Base-by-base conservation (phyloP, 345 rosid species). In the Zanthoxylum bungeanum region DNA sequence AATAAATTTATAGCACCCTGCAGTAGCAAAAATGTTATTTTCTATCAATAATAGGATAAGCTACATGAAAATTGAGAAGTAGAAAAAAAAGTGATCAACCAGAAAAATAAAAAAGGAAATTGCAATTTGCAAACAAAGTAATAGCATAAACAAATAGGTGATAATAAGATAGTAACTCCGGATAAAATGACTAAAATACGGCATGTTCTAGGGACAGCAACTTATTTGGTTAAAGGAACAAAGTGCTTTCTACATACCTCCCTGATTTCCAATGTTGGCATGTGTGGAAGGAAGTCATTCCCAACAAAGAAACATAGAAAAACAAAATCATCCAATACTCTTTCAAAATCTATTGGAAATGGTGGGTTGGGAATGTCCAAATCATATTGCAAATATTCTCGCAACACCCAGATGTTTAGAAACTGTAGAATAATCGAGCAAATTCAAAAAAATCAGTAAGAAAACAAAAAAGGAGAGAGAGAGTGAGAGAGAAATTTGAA, bases 301-400 rank as follows among this genome's bases (percentile, higher is more conserved):
- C 99, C 99, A 72, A 96, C 98, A 81, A 96, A 96, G 76, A 96
- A 96, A 82, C 99, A 96, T 28, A 96, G 70, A 78, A 93, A 96
- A 39, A 96, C 97, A 89, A 96, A 96, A 81, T 96, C 98, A 52
- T 96, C 98, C 74, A 96, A 89, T 85, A 96, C 87, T 66, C 91
- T 78, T 76, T 96, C 98, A 40, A 93, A 91, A 77, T 93, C 78
- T 69, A 96, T 85, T 52, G 64, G 76, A 81, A 96, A 96, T 9
- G 99, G 93, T 61, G 99, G 89, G 58, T 88, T 79, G 10, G 88
- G 89, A 68, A 96, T 87, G 64, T 83, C 88, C 91, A 96, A 73
- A 64, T 96, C 99, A 82, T 89, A 78, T 82, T 91, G 86, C 80
- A 96, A 77, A 83, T 96, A 96, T 76, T 96, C 98, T 73, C 95